phyloP scores from a whole-genome alignment of 345 rosid genomes.

The Rhizophora mangle region DNA sequence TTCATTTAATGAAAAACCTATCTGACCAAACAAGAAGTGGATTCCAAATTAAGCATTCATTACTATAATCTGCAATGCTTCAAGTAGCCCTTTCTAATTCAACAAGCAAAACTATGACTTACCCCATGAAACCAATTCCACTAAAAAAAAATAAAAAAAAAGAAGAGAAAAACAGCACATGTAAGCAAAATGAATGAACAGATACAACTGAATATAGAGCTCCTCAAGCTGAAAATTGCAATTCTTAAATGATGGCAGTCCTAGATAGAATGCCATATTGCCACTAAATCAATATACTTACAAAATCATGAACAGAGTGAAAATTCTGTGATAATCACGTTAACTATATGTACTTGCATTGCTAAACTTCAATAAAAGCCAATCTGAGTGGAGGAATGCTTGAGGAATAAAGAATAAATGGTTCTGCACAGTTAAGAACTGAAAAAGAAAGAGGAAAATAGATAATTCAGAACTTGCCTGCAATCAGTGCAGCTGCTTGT shows the following conservation, averaged over 20 bases:
- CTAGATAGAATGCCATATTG: not conserved
- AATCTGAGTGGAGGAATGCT: not conserved
- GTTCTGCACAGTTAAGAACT: not conserved
- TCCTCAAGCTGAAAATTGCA: not conserved
- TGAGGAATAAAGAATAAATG: not conserved
- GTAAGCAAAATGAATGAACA: not conserved
- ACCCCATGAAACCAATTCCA: not conserved
- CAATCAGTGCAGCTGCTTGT: slow-evolving; percentile 50
- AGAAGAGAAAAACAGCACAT: not conserved
- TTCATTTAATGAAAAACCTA: not conserved
- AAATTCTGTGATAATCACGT: not conserved
- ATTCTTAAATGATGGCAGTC: not conserved
- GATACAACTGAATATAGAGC: not conserved
- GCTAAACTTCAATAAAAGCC: not conserved
- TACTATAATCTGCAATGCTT: not conserved
- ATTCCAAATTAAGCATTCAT: not conserved
- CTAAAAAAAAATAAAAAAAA: not conserved
- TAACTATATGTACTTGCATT: no score
- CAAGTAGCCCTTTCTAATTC: not conserved
- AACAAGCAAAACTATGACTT: not conserved
- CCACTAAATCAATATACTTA: not conserved
- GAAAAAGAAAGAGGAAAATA: not conserved
- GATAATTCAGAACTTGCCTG: slow-evolving; percentile 42
- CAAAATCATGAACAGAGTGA: not conserved
- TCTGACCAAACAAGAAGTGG: not conserved